These are phyloP conservation scores for Porodaedalea pini DNA, from an alignment of 1,284 basidiomycete genomes.

Conservation along the genomic window DNA sequence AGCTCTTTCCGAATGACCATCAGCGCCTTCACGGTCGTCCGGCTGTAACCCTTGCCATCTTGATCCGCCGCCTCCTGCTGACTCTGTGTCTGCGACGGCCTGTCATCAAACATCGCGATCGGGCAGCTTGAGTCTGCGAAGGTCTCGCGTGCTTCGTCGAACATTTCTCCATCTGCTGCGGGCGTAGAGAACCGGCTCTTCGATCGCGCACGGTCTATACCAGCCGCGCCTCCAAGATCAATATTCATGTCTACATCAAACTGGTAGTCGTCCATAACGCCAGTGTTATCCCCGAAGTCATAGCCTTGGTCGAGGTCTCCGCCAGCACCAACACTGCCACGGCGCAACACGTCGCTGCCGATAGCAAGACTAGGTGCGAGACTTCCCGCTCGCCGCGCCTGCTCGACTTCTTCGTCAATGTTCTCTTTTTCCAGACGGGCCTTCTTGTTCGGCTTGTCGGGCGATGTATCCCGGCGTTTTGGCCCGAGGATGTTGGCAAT, in stretches of 20 bases:
- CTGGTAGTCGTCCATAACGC: conserved; percentile 59
- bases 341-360: conserved; percentile 45
- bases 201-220: conserved; percentile 39
- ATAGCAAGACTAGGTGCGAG: conserved; percentile 48
- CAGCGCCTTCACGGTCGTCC: conserved; percentile 88
- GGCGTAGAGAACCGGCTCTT: conserved; percentile 68
- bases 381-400: conserved; percentile 54
- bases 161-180: conserved; percentile 44
- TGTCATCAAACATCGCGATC: conserved; percentile 79
- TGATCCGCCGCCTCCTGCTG: conserved; percentile 38
- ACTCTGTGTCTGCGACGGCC: conserved; percentile 46
- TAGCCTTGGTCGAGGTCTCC: conserved; percentile 43
- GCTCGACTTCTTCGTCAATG: conserved; percentile 56
- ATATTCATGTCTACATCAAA: conserved; percentile 45
- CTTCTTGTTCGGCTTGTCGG: conserved; percentile 61
- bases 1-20: conserved; percentile 79
- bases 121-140: conserved; percentile 73
- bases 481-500: conserved; percentile 40
- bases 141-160: conserved; percentile 57
- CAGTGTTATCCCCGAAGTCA: conserved; percentile 54
- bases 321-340: conserved; percentile 44
- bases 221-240: conserved; percentile 25
- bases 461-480: conserved; percentile 54
- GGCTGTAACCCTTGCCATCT: conserved; percentile 76
- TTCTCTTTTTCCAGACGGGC: conserved; percentile 48